Evolutionary conservation across 176 grass and related monocot genomes (phyloP), one percentile per base, ranked within the genome.

Genomic region (Triticum dicoccoides): DNA sequence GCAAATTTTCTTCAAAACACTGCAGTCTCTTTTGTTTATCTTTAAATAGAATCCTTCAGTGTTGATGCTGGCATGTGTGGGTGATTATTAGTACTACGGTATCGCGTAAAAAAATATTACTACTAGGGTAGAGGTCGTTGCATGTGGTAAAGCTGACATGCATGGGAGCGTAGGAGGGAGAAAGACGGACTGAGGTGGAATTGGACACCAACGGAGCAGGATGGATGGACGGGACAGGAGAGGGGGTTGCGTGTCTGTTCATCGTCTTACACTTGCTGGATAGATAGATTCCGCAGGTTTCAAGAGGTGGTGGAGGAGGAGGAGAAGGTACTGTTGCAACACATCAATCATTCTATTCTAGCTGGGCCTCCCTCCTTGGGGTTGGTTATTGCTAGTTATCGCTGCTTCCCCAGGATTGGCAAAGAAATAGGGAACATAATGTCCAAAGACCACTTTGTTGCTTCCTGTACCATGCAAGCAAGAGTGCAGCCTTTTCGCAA

Each of bases 111-210:
- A 45, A 12, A 37, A 37, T 35, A 13, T 13, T 11, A 10, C 0
- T 61, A 24, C 8, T 9, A 24, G 6, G 37, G 73, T 61, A 27
- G 51, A 34, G 51, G 33, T 13, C 18, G 35, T 10, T 62, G 81
- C 85, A 91, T 81, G 85, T 87, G 76, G 89, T 74, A 88, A 81
- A 84, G 62, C 89, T 84, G 85, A 69, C 77, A 84, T 18, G 38
- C 69, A 84, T n/a, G 38, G 2, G 34, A 52, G 65, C 70, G 65
- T 49, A 61, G 38, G 61, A 71, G 80, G 61, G 24, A 78, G 74
- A 62, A 63, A 42, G 72, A 90, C 52, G 73, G 79, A 65, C 25
- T 17, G 37, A 78, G 25, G 25, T 25, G 25, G 25, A 25, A 25
- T 25, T 25, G 88, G 65, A 56, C 83, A 64, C 72, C 70, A 5